These are phyloP conservation scores for Rhytidiadelphus loreus DNA, from an alignment of 225 moss, liverwort and hornwort genomes.

Conservation along the genomic window DNA sequence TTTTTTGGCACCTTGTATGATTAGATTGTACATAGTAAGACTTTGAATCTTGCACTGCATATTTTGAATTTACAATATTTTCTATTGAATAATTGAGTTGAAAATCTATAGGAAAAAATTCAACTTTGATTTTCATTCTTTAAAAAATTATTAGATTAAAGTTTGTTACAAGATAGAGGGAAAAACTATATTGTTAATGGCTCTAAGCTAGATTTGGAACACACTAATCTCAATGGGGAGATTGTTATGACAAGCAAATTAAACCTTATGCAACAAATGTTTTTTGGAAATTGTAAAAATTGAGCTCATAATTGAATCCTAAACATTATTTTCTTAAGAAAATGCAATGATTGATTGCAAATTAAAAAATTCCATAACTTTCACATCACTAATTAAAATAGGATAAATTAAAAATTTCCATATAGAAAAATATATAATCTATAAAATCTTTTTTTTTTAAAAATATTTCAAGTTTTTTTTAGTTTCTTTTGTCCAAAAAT, in stretches of 20 bases:
- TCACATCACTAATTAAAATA: no score
- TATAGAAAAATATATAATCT: background rate
- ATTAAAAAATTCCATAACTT: background rate
- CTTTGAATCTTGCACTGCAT: background rate
- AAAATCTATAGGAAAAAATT: background rate
- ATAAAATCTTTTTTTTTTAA: background rate
- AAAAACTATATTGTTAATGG: background rate
- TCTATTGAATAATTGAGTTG: background rate
- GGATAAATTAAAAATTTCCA: background rate
- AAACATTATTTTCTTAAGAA: background rate
- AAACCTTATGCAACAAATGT: background rate
- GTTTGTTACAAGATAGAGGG: background rate
- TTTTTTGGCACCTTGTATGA: background rate
- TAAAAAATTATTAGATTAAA: background rate
- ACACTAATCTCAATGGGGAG: background rate
- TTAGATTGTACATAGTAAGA: no score
- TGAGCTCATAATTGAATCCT: fast-evolving
- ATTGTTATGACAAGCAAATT: background rate
- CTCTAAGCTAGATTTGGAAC: background rate
- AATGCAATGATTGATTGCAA: no score
- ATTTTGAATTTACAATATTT: background rate
- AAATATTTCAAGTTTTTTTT: no score
- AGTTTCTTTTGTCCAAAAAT: fast-evolving
- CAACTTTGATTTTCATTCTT: no score
- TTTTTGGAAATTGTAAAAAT: background rate